These are phyloP conservation scores for Cercospora brassicicola DNA, from an alignment of 2,329 filamentous ascomycete species.

Conservation along the genomic window DNA sequence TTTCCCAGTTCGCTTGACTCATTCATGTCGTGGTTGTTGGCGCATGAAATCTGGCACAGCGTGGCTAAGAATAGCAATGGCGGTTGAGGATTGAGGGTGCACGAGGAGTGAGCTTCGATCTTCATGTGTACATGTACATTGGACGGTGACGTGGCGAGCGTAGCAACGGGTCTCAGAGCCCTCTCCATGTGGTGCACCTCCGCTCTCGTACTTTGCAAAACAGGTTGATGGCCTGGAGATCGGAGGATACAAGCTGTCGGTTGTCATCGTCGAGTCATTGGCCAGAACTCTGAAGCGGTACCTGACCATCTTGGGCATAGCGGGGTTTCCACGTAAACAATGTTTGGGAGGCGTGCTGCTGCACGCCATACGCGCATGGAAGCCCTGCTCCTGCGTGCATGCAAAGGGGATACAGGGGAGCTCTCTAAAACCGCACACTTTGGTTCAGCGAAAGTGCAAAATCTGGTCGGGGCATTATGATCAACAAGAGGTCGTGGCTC, in stretches of 20 bases:
- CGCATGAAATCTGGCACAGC: not conserved
- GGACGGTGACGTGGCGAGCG: too few species aligned
- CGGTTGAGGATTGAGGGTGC: not conserved
- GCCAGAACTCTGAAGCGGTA: not conserved
- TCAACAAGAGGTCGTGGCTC: not conserved
- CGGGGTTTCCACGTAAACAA: constrained; percentile 6
- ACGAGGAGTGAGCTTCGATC: not conserved
- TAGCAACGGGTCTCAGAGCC: not conserved
- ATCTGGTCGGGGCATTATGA: not conserved
- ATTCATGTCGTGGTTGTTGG: not conserved
- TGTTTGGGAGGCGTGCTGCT: not conserved
- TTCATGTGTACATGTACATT: not conserved
- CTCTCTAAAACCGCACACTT: not conserved
- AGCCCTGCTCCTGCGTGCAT: not conserved
- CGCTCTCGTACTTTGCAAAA: not conserved
- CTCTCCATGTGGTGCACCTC: not conserved
- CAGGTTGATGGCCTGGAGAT: not conserved
- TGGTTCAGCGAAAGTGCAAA: not conserved
- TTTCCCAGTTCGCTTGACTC: not conserved
- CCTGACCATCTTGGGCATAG: constrained; percentile 8
- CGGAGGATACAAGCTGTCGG: not conserved
- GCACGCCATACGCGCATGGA: constrained; percentile 12
- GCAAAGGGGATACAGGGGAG: not conserved
- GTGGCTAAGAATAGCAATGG: not conserved
- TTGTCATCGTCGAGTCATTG: not conserved